A percentile compares a stretch with the other conserved stretches of the same genome.
Conservation (phyloP, 169 alveolate genomes). For the Babesia sp. region DNA sequence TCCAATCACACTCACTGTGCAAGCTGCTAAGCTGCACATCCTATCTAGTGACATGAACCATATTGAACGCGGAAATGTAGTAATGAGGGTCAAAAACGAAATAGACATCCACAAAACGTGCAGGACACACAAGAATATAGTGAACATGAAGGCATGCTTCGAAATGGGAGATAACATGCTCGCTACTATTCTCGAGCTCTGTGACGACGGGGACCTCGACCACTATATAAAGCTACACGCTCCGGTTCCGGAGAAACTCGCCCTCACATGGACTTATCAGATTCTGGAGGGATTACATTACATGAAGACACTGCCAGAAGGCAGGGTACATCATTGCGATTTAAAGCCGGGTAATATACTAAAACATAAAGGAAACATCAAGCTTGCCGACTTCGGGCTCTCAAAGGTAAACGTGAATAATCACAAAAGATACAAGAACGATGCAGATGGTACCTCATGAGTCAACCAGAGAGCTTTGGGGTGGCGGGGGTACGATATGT, state of each 20-base stretch:
- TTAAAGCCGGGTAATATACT: constrained; percentile 88
- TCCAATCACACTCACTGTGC: constrained; percentile 83
- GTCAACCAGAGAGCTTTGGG: constrained; percentile 72
- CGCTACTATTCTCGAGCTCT: constrained; percentile 82
- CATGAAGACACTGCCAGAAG: constrained; percentile 83
- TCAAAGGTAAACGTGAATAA: constrained; percentile 57
- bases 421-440: neutral
- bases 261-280: constrained; percentile 85
- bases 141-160: constrained; percentile 88
- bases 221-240: constrained; percentile 85
- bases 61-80: constrained; percentile 81
- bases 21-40: constrained; percentile 87
- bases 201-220: constrained; percentile 87
- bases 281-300: constrained; percentile 82
- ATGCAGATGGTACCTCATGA: constrained; percentile 70
- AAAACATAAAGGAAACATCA: constrained; percentile 82
- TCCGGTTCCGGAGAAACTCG: constrained; percentile 83
- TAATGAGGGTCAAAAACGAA: constrained; percentile 86
- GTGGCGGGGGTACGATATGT: constrained; percentile 90
- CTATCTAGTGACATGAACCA: constrained; percentile 83
- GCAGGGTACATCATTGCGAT: constrained; percentile 85
- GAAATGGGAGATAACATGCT: constrained; percentile 84
- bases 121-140: constrained; percentile 84
- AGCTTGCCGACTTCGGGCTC: constrained; percentile 88
- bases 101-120: constrained; percentile 85